Evolutionary conservation across 805 yeast genomes (phyloP), one percentile per base, ranked within the genome.

Genomic region (Candida boidinii): DNA sequence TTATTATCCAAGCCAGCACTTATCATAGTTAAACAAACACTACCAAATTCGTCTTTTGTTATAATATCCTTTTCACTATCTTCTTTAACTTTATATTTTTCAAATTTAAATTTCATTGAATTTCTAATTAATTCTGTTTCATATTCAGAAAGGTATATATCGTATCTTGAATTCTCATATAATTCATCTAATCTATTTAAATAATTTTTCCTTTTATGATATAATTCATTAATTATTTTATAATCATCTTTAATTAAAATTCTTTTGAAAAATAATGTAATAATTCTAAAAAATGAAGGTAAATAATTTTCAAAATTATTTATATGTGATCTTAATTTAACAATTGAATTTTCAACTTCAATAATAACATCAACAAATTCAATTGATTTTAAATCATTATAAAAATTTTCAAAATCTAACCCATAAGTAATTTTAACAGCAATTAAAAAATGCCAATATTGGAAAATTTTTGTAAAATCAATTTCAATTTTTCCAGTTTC

Each of bases 1-100:
- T 79, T 70, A 40, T 82, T 81, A 48, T 81, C 90, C 17, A 81
- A 56, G 0, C 92, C 92, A 7, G 88, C 92, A 43, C 86, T 77
- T 0, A 81, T 78, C 79, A 80, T 73, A 0, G 88, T 77, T 26
- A 81, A 57, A 46, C 88, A 80, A 5, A 78, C 64, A 28, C 83
- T 72, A 28, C 62, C 60, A 30, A 75, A 38, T 17, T 43, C 42
- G 18, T 36, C 48, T 3, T 27, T 13, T 4, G 39, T 30, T 5
- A 43, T 17, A 6, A 10, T 26, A 10, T 17, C 30, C 26, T 26
- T 40, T 16, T n/a, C n/a, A n/a, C n/a, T n/a, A n/a, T n/a, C n/a
- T n/a, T n/a, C n/a, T n/a, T n/a, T n/a, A n/a, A n/a, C n/a, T n/a
- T n/a, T n/a, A n/a, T n/a, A n/a, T n/a, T n/a, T n/a, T n/a, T n/a